Evolutionary conservation across 2,329 filamentous ascomycete species (phyloP).

Genomic region (Diplocarpon rosae): DNA sequence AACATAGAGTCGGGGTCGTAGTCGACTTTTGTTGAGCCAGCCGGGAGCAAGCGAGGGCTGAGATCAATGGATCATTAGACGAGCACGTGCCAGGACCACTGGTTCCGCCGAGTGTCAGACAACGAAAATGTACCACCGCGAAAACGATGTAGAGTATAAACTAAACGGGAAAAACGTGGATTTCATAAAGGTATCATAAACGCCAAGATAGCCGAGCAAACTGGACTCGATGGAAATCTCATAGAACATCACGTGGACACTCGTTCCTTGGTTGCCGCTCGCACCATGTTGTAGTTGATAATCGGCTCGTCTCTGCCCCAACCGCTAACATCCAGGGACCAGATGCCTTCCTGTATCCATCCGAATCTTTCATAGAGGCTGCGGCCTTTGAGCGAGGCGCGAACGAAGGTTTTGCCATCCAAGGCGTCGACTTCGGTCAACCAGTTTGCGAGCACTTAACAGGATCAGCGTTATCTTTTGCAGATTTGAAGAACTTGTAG

Average conservation of each 20-base stretch:
- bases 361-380: neutral
- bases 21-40: neutral
- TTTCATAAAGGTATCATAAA: neutral
- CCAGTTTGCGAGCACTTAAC: neutral
- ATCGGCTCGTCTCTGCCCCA: neutral
- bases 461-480: too few species aligned
- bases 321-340: neutral
- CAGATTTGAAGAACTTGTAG: too few species aligned
- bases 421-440: neutral
- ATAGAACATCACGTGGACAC: neutral
- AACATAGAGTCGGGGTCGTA: too few species aligned
- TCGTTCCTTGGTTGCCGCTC: neutral
- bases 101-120: neutral
- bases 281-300: neutral
- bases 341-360: neutral
- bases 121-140: neutral
- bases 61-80: neutral
- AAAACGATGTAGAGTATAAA: neutral
- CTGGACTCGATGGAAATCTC: neutral
- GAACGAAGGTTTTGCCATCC: neutral
- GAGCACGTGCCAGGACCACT: neutral
- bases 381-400: neutral
- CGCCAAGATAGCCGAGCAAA: neutral
- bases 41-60: neutral
- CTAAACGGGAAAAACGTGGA: neutral